A percentile compares a stretch with the other conserved stretches of the same genome.
Evolutionary conservation across 2,329 filamentous ascomycete genomes (phyloP).

Genomic region (Sphaceloma murrayae): DNA sequence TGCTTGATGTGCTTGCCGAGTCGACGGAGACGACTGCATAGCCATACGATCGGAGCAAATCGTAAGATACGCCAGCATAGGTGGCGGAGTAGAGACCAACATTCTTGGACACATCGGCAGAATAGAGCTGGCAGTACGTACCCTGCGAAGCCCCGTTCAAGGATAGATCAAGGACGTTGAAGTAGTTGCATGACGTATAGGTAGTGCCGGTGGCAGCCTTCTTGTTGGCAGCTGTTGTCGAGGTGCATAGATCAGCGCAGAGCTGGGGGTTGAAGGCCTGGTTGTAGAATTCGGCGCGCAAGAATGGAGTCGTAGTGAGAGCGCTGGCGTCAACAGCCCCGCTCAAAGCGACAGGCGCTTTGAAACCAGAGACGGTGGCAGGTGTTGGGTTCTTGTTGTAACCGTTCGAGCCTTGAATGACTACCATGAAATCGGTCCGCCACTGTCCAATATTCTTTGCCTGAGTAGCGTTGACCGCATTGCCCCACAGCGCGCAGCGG

Average conservation of each 20-base stretch:
- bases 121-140: conserved; percentile 17
- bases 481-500: conserved; percentile 16
- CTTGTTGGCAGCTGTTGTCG: conserved; percentile 8
- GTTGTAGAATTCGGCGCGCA: background rate
- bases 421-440: conserved; percentile 22
- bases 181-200: conserved; percentile 16
- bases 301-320: background rate
- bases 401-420: conserved; percentile 21
- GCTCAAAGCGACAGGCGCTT: conserved; percentile 14
- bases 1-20: too few species aligned
- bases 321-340: conserved; percentile 8
- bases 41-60: too few species aligned
- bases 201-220: background rate
- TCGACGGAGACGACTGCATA: too few species aligned
- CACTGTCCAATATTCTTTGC: conserved; percentile 25
- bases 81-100: too few species aligned
- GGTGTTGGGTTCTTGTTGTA: conserved; percentile 17
- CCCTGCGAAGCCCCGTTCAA: conserved; percentile 10
- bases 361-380: conserved; percentile 2
- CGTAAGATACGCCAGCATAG: too few species aligned
- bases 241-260: conserved; percentile 11
- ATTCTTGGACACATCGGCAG: too few species aligned
- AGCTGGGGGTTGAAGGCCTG: background rate
- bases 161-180: conserved; percentile 18
- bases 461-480: conserved; percentile 9